phyloP scores from a whole-genome alignment of 2,329 filamentous ascomycete species.

The Xylaria multiplex region DNA sequence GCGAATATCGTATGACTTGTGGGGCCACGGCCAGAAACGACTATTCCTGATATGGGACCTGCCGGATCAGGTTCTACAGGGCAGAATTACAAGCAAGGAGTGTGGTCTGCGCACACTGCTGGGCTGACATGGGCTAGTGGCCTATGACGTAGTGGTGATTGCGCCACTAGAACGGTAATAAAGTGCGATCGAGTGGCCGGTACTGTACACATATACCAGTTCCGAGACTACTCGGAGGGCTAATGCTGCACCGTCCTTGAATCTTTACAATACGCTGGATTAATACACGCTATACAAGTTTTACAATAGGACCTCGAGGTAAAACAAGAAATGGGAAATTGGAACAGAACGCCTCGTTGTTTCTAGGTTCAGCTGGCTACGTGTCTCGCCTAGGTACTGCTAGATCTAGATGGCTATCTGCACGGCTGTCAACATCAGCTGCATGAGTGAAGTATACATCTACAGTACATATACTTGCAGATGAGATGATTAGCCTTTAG shows the following conservation, averaged over 20 bases:
- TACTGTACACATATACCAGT: constrained; percentile 22
- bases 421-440: constrained; percentile 15
- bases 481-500: neutral
- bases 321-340: neutral
- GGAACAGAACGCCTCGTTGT: neutral
- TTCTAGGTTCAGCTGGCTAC: constrained; percentile 2
- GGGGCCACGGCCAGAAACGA: neutral
- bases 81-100: neutral
- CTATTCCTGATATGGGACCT: constrained; percentile 34
- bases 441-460: neutral
- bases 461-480: neutral
- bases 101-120: constrained; percentile 3
- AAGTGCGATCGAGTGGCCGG: constrained; percentile 26
- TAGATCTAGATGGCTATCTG: neutral
- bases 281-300: too few relatives aligned
- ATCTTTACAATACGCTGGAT: neutral
- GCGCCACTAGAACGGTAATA: constrained; percentile 35
- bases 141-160: constrained; percentile 32
- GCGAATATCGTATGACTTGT: constrained; percentile 32
- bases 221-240: neutral
- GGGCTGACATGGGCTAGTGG: neutral
- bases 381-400: neutral
- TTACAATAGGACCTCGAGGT: neutral
- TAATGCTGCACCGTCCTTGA: neutral
- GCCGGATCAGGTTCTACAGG: constrained; percentile 29